Evolutionary conservation across 2,329 filamentous ascomycete genomes (phyloP), one percentile per base, ranked within the genome.

Genomic region (Ophiostoma pallidulum): DNA sequence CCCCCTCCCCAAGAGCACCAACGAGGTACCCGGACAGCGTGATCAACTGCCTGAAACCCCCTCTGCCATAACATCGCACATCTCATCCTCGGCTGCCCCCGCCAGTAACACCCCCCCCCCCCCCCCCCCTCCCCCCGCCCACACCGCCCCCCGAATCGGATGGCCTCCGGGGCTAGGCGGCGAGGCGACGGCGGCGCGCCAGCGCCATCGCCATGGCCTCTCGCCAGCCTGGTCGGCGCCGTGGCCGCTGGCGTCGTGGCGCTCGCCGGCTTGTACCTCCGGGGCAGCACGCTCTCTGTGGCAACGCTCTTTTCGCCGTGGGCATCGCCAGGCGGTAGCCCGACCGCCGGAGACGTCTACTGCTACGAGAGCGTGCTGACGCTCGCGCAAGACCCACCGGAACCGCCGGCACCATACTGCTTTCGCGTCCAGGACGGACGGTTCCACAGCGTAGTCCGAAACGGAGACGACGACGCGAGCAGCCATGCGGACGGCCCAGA

Each of bases 341-440:
- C 14, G 19, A 14, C 1, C 36, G 20, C 10, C 42, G 8, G 35
- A 62, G 47, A 66, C 64, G n/a, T n/a, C 1, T 59, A 68, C 53
- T 74, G 71, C 57, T 72, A 72, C 51, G 64, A 63, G 4, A 63
- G 57, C 40, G 29, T 76, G 41, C 66, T 59, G 20, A 73, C 72
- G 0, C 64, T 72, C 19, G 62, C 64, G 20, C 51, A 59, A 2
- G 55, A 58, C 0, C 53, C 63, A 8, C 64, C 69, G 0, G 53
- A 60, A 2, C 69, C 70, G n/a, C n/a, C n/a, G 2, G 39, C 22
- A 3, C 22, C 45, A 1, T 65, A 70, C 41, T 83, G 79, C 62
- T 82, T 83, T 59, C 71, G 70, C 5, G 71, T 81, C 2, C 58
- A 59, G 1, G 61, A 71, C 35, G 78, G 77, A 0, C 61, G 64